Evolutionary conservation across 2,329 filamentous ascomycete species (phyloP), one percentile per base, ranked within the genome.

Genomic region (Pseudocercospora cruenta): DNA sequence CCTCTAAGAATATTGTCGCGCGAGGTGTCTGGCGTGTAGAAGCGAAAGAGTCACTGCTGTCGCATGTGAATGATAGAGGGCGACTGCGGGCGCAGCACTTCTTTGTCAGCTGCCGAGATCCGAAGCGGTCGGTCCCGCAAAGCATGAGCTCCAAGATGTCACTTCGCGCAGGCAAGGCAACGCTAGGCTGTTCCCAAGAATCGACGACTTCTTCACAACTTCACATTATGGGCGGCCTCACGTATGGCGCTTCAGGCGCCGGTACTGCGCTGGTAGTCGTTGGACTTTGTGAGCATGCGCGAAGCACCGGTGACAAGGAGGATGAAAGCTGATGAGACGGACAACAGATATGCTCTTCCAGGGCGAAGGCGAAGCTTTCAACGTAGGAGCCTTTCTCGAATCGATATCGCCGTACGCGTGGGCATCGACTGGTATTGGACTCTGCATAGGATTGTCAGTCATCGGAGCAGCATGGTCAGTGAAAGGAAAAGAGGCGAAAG

Each of bases 391-490:
- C 79, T 98, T 98, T 80, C 89, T 99, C 80, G 93, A 97, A 82
- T 90, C 91, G 69, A 88, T 98, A 74, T 98, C 95, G 64, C 96
- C 95, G 22, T 96, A 94, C 78, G 92, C 91, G 57, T 99, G 94
- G 93, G 95, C 94, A 68, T 90, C 89, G 79, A 81, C 95, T 63
- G 96, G 95, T 71, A 97, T 99, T 76, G 91, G 88, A 59, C 87
- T 98, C 68, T 99, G 95, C 82, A 98, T 99, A 77, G 94, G 94
- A 67, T 85, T 98, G 65, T 99, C 95, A 63, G 94, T 97, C 53
- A 93, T 98, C 39, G 95, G 95, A 78, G 96, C 95, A 78, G 94
- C 94, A 86, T 99, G 95, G 95, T 98, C 64, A 70, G 71, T 73
- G 31, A 51, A 62, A 55, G 19, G 8, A 8, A 14, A 28, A 53